Base-by-base conservation (phyloP, 2,329 filamentous ascomycete species). In the Verticillium alfalfae region DNA sequence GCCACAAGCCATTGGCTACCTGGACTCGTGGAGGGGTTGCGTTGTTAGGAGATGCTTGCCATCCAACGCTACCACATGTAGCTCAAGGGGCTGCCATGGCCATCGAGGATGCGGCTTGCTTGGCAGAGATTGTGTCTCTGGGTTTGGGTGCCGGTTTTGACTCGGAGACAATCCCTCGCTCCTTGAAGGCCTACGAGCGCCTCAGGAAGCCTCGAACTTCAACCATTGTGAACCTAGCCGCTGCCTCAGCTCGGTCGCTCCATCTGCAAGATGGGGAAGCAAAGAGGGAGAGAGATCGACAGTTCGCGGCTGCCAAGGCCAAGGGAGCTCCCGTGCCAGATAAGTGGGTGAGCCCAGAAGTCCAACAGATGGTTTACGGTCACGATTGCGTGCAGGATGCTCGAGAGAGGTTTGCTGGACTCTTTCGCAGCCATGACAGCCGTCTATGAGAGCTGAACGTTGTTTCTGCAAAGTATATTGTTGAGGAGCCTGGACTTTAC, bases 261-360 rank as follows among this genome's bases (percentile, higher is more conserved):
- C 85, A 88, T 68, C 72, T 88, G 1, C 82, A 82, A 41, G 82
- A 86, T 67, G 84, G 85, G 57, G 78, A 79, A 66, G 84, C 83
- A 34, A 83, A 82, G 68, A 81, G 85, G 70, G 83, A 86, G 75
- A 78, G 85, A 39, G 85, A 88, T 67, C 78, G 75, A 61, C 77
- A 79, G 74, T 85, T 87, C 70, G 81, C 79, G 52, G 76, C 81
- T 60, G 77, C 83, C 64, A 79, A 77, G 66, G 77, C 68, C 70
- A 81, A 79, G 69, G 79, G 73, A 64, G 80, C 75, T 61, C 56
- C 56, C 3, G 83, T 83, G 63, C 86, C 86, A 2, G 87, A 90
- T 74, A 89, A 88, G 76, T 90, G 88, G 88, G 86, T 86, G 3
- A 88, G 88, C 71, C 85, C 86, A 10, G 87, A 89, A 68, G 85